Conservation (phyloP, 768 basidiomycete genomes). For the Termitomyces eurrhizus region DNA sequence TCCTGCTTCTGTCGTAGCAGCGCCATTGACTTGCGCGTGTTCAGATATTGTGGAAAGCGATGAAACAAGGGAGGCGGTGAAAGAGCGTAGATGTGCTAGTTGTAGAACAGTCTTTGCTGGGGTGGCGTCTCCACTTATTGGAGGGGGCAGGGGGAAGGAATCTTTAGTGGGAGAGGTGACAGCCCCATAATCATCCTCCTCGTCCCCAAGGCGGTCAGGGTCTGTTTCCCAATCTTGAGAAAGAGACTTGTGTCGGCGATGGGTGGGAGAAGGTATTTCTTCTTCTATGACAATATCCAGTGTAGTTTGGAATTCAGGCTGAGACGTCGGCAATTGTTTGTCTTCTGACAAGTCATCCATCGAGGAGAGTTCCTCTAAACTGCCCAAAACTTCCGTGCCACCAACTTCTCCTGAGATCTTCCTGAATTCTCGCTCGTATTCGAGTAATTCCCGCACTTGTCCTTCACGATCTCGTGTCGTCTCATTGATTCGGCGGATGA, state of each 20-base stretch:
- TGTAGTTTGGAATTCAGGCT: conserved; percentile 17
- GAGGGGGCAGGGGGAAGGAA: conserved; percentile 50
- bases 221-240: conserved; percentile 62
- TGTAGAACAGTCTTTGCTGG: conserved; percentile 60
- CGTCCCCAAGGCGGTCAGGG: conserved; percentile 47
- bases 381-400: conserved; percentile 67
- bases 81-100: conserved; percentile 65
- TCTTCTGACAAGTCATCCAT: conserved; percentile 43
- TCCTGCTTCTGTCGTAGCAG: conserved; percentile 80
- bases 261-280: conserved; percentile 25
- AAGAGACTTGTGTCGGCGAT: conserved; percentile 24
- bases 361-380: conserved; percentile 58
- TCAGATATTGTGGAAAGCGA: conserved; percentile 79
- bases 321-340: conserved; percentile 14
- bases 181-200: conserved; percentile 42
- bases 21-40: conserved; percentile 85
- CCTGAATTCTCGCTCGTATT: conserved; percentile 76
- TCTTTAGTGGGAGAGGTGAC: conserved; percentile 51
- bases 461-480: conserved; percentile 72
- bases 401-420: conserved; percentile 76
- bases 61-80: conserved; percentile 70
- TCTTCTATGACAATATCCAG: conserved; percentile 35
- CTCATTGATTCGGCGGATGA: conserved; percentile 76
- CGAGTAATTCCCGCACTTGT: conserved; percentile 75
- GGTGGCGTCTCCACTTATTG: conserved; percentile 48